phyloP scores from a whole-genome alignment of 768 basidiomycete species.

The Panaeolus cyanescens region DNA sequence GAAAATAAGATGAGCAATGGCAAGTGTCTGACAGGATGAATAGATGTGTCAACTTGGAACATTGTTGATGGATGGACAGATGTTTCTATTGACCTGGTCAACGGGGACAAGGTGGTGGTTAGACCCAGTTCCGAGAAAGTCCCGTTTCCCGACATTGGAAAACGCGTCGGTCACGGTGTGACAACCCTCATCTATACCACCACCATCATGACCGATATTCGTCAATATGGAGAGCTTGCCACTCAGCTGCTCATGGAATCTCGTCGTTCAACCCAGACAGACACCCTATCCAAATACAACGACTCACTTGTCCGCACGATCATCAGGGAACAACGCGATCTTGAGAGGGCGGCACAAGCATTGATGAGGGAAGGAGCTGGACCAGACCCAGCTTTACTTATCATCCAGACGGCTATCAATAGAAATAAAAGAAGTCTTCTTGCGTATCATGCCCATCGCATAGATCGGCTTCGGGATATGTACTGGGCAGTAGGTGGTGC shows the following conservation, averaged over 20 bases:
- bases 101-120: neutral
- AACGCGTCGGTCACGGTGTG: constrained; percentile 26
- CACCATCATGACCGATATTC: constrained; percentile 50
- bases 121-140: neutral
- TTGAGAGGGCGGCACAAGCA: constrained; percentile 59
- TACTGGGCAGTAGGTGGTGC: constrained; percentile 92
- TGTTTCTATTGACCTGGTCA: neutral
- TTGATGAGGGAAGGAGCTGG: constrained; percentile 39
- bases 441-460: constrained; percentile 87
- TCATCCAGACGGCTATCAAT: constrained; percentile 86
- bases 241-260: constrained; percentile 88
- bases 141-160: neutral
- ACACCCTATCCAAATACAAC: constrained; percentile 90
- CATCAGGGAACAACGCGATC: constrained; percentile 88
- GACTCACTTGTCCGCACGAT: constrained; percentile 83
- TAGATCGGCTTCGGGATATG: constrained; percentile 81
- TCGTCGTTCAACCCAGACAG: constrained; percentile 79
- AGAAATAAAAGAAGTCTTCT: constrained; percentile 96
- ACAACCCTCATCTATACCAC: constrained; percentile 10
- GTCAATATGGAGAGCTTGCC: constrained; percentile 83
- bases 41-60: neutral
- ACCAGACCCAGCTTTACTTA: constrained; percentile 66
- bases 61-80: neutral
- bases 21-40: neutral
- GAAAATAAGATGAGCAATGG: neutral